Evolutionary conservation across 768 basidiomycete species (phyloP), one percentile per base, ranked within the genome.

Genomic region (Hygrocybe punicea): DNA sequence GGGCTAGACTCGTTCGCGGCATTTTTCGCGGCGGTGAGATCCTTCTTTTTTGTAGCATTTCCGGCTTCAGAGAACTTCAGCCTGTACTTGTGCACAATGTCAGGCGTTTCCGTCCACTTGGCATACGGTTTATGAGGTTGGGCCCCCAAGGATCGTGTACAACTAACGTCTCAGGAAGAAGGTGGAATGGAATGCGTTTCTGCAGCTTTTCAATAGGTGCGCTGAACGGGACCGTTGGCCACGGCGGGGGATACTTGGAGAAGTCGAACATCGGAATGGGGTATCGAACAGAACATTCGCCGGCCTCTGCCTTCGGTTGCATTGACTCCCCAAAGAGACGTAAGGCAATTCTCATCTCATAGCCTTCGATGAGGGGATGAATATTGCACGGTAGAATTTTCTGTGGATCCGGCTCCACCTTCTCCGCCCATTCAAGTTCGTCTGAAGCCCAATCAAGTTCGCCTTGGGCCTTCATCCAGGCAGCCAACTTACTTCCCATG

Each of bases 71-170:
- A 61, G 34, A 61, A 54, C 19, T 47, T 19, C n/a, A 78, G 68
- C 1, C 61, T 50, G 60, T 78, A 78, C 0, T 58, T 62, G n/a
- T 67, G 69, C 19, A 65, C 58, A 33, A 66, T 60, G 42, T 78
- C 76, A 3, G 65, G 58, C 57, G 59, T 69, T 2, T 69, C 62
- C 1, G 45, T 61, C 73, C 76, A 76, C 33, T 65, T 51, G 4
- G 51, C 37, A 1, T 33, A 40, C 7, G 34, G 21, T 5, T 29
- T 42, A 69, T 68, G 24, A 57, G 14, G 34, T 78, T 69, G 7
- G 74, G 40, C 52, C 64, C 62, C 60, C 68, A 78, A 0, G 78
- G 78, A 53, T 79, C 78, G 54, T 80, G 78, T 1, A 80, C 76
- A 19, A 73, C 59, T 7, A 81, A 65, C n/a, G 61, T 76, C 60